Conservation (phyloP, 2,329 filamentous ascomycete species). For the Colletotrichum australisinense region DNA sequence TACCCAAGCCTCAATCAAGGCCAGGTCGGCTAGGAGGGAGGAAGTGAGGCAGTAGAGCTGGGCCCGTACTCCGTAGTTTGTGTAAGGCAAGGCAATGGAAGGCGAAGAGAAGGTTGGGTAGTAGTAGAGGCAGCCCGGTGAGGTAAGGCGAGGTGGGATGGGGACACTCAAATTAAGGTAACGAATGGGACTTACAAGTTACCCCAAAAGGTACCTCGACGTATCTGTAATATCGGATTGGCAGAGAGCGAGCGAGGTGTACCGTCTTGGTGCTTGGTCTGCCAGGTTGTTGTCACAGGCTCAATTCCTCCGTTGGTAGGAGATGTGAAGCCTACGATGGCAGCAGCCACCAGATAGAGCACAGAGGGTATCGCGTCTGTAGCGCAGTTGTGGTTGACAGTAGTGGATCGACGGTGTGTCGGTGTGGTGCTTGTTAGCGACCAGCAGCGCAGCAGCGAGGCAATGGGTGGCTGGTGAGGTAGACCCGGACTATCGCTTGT, state of each 20-base stretch:
- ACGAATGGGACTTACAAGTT: too few relatives aligned
- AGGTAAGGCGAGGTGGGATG: not conserved
- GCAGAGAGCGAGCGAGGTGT: not conserved
- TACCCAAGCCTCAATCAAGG: not conserved
- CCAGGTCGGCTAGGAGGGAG: not conserved
- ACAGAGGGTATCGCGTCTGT: slow-evolving; percentile 5
- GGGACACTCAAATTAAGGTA: not conserved
- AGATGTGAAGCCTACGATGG: slow-evolving; percentile 18
- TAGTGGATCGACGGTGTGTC: slow-evolving; percentile 8
- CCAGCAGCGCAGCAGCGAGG: not conserved
- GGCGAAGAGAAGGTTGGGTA: slow-evolving; percentile 14
- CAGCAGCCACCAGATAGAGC: slow-evolving; percentile 13
- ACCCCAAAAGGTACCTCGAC: not conserved
- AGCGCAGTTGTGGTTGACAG: slow-evolving; percentile 22
- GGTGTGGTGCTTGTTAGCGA: not conserved
- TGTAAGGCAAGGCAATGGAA: slow-evolving; percentile 1
- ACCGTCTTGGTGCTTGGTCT: not conserved
- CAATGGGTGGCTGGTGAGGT: not conserved
- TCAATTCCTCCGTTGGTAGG: not conserved
- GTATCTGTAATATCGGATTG: not conserved
- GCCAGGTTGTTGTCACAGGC: not conserved
- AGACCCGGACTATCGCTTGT: too few relatives aligned
- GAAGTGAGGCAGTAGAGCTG: not conserved
- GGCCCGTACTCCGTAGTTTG: not conserved
- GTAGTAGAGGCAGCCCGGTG: not conserved